Conservation (phyloP, 148 eudicot species). For the Vaccinium vitisidaea region DNA sequence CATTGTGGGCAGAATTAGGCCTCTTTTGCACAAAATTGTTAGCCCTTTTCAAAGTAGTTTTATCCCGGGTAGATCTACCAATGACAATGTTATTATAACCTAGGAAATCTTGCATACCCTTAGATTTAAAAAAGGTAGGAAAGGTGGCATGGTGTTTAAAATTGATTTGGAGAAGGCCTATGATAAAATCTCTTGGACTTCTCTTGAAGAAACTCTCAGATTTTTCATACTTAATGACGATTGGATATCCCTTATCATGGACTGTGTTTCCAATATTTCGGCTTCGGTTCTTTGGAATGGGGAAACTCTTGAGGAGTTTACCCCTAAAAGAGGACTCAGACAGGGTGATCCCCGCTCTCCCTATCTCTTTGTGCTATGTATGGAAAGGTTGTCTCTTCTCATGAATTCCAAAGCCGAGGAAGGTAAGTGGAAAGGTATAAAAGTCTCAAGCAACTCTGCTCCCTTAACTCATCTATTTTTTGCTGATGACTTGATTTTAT, state of each 20-base stretch:
- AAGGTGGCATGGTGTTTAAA: not conserved
- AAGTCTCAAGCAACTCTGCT: not conserved
- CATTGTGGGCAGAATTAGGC: not conserved
- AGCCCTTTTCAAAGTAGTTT: not conserved
- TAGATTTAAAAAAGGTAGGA: not conserved
- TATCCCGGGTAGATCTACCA: not conserved
- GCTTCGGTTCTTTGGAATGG: not conserved
- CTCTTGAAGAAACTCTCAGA: fast-evolving
- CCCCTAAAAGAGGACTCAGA: not conserved
- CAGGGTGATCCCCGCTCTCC: not conserved
- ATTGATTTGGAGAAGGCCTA: not conserved
- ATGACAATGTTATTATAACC: not conserved
- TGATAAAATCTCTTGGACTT: not conserved
- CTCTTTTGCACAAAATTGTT: fast-evolving
- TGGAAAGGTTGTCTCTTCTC: not conserved
- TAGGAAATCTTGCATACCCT: not conserved
- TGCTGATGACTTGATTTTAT: not conserved
- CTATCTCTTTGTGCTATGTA: not conserved
- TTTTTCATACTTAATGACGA: no score
- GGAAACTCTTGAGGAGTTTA: not conserved
- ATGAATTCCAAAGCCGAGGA: not conserved
- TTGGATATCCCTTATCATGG: not conserved
- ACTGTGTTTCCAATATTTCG: not conserved
- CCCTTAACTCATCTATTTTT: not conserved
- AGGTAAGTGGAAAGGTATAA: not conserved